Conservation (phyloP, 345 rosid species). For the Schrenkiella parvula region DNA sequence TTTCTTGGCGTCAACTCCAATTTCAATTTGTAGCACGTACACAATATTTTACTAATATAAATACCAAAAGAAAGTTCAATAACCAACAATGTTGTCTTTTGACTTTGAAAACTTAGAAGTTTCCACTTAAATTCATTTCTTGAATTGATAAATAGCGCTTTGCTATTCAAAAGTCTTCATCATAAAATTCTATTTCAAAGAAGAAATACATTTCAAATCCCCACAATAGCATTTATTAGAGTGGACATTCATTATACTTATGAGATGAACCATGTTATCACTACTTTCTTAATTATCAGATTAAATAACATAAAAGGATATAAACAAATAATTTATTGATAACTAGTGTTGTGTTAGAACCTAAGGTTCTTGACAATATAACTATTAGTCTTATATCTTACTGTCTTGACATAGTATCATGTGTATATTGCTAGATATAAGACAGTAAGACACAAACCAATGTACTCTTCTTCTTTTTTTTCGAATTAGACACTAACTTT, state of each 20-base stretch:
- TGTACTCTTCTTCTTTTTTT: too few species aligned
- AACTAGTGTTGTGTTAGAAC: too few species aligned
- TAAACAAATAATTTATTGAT: too few species aligned
- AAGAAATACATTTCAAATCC: background rate
- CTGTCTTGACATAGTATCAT: too few species aligned
- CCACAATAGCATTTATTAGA: background rate
- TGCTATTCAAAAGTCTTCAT: conserved; percentile 7
- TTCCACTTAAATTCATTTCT: conserved; percentile 21
- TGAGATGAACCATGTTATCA: background rate
- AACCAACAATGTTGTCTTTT: conserved; percentile 35
- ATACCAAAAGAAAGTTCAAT: conserved; percentile 13
- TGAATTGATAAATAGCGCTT: conserved; percentile 16
- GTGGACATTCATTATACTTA: background rate
- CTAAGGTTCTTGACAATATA: too few species aligned
- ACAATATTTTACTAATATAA: conserved; percentile 4
- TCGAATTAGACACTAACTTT: background rate
- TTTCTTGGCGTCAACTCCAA: conserved; percentile 19
- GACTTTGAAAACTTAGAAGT: conserved; percentile 19
- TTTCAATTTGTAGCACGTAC: conserved; percentile 20
- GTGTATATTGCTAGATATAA: too few species aligned
- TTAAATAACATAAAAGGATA: too few species aligned
- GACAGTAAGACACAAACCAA: too few species aligned
- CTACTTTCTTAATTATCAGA: too few species aligned
- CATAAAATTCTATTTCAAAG: background rate
- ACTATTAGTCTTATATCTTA: too few species aligned